Percentiles rank a stretch among this genome's conserved stretches.
Evolutionary conservation across 345 rosid species (phyloP).

Genomic region (Mercurialis annua): DNA sequence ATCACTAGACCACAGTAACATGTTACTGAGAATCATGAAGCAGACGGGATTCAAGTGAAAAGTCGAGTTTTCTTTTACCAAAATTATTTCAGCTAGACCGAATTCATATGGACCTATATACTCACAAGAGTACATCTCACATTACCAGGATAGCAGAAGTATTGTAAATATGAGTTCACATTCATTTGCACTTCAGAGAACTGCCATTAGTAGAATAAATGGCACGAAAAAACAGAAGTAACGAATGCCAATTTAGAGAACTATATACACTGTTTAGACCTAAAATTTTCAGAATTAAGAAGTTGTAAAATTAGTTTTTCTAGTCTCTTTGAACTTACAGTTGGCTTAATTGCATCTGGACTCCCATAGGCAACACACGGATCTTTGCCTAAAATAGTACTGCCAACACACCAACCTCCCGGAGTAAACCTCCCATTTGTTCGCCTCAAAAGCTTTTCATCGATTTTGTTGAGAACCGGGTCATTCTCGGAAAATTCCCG

Average conservation of each 20-base stretch:
- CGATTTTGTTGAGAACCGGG: constrained; percentile 60
- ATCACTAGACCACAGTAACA: no score
- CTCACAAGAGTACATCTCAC: no score
- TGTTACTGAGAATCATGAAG: no score
- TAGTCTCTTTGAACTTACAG: constrained; percentile 55
- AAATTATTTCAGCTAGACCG: no score
- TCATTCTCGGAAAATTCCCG: constrained; percentile 58
- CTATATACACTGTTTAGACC: constrained; percentile 82
- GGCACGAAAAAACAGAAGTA: neutral
- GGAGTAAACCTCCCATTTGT: constrained; percentile 37
- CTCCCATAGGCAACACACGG: constrained; percentile 48
- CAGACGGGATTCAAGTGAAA: no score
- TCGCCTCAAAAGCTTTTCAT: constrained; percentile 50
- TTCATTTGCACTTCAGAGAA: neutral
- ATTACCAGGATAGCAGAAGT: no score
- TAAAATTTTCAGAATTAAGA: constrained; percentile 63
- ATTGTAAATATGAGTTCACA: no score
- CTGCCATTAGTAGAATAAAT: neutral
- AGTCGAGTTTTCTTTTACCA: no score
- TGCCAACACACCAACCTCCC: constrained; percentile 61
- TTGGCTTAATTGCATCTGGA: constrained; percentile 54
- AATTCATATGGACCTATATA: no score
- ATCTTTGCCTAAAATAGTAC: constrained; percentile 32
- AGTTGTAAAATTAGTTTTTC: constrained; percentile 66
- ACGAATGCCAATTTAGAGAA: neutral